Evolutionary conservation across 2,329 filamentous ascomycete genomes (phyloP).

Genomic region (Hypoxylon sp.): DNA sequence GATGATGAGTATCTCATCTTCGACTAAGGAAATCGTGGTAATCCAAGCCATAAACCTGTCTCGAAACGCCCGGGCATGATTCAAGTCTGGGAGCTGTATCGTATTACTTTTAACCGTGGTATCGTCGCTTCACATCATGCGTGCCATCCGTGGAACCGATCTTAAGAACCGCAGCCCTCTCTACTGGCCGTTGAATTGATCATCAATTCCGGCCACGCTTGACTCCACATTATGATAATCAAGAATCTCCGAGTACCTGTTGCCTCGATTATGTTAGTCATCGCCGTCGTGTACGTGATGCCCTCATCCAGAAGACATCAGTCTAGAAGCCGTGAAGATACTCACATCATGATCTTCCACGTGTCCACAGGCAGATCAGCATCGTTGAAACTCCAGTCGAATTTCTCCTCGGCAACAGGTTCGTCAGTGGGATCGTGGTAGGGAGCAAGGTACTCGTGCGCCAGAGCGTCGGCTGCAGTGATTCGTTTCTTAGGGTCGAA

Average conservation of each 20-base stretch:
- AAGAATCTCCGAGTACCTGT: conserved; percentile 97
- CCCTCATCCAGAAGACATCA: background rate
- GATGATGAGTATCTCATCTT: conserved; percentile 34
- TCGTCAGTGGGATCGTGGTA: conserved; percentile 99
- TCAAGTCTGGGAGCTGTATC: conserved; percentile 44
- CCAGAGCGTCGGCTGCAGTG: conserved; percentile 86
- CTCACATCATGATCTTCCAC: conserved; percentile 99
- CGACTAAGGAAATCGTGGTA: conserved; percentile 40
- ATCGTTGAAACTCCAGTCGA: conserved; percentile 99
- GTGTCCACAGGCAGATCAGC: conserved; percentile 97
- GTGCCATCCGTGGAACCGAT: conserved; percentile 40
- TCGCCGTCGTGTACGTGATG: conserved; percentile 9
- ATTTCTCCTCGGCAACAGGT: conserved; percentile 95
- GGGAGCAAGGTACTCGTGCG: conserved; percentile 92
- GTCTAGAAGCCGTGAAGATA: conserved; percentile 28
- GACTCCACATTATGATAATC: conserved; percentile 96
- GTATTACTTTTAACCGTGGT: conserved; percentile 43
- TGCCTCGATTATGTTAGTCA: conserved; percentile 49
- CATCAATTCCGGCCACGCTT: conserved; percentile 58
- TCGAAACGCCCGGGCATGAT: conserved; percentile 52
- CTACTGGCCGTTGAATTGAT: conserved; percentile 59
- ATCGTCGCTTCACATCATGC: conserved; percentile 45
- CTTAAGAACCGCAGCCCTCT: conserved; percentile 31
- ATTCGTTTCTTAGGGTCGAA: conserved; percentile 98
- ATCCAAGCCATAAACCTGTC: conserved; percentile 48